These are phyloP conservation scores for Madurella mycetomatis DNA, from an alignment of 2,329 filamentous ascomycete genomes.

Conservation along the genomic window DNA sequence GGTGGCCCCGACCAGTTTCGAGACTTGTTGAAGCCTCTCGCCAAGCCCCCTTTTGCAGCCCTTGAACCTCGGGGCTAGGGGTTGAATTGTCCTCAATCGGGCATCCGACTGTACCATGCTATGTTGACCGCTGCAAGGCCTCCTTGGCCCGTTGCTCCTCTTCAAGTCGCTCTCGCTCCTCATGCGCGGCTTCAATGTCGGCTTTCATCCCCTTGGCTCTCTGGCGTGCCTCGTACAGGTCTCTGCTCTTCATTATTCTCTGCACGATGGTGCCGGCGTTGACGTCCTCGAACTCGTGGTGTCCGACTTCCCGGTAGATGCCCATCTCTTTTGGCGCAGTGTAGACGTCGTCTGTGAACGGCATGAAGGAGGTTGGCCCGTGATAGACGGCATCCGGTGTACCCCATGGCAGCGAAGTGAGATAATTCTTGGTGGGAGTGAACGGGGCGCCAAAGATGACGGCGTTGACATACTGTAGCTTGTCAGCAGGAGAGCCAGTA, in stretches of 20 bases:
- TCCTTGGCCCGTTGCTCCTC: conserved; percentile 52
- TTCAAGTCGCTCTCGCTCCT: conserved; percentile 58
- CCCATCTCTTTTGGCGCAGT: conserved; percentile 72
- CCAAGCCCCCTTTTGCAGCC: neutral
- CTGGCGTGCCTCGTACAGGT: conserved; percentile 88
- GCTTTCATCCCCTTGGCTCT: conserved; percentile 85
- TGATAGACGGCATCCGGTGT: conserved; percentile 83
- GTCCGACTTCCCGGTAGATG: conserved; percentile 74
- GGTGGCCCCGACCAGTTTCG: neutral
- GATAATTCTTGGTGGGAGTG: conserved; percentile 72
- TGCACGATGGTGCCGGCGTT: conserved; percentile 91
- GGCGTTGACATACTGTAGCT: conserved; percentile 70
- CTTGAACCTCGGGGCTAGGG: conserved; percentile 3
- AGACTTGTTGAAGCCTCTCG: conserved; percentile 20
- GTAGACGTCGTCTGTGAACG: conserved; percentile 75
- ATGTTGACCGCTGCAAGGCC: conserved; percentile 8
- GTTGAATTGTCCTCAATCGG: conserved; percentile 6
- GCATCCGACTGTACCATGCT: neutral
- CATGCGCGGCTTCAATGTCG: conserved; percentile 63
- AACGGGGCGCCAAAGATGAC: conserved; percentile 90
- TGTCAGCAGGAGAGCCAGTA: conserved; percentile 15
- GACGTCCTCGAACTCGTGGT: conserved; percentile 77
- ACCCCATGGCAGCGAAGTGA: conserved; percentile 68
- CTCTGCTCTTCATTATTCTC: conserved; percentile 80
- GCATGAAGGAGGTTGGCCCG: conserved; percentile 91